These are phyloP conservation scores for Lepiota subincarnata DNA, from an alignment of 768 basidiomycete species.

Conservation along the genomic window DNA sequence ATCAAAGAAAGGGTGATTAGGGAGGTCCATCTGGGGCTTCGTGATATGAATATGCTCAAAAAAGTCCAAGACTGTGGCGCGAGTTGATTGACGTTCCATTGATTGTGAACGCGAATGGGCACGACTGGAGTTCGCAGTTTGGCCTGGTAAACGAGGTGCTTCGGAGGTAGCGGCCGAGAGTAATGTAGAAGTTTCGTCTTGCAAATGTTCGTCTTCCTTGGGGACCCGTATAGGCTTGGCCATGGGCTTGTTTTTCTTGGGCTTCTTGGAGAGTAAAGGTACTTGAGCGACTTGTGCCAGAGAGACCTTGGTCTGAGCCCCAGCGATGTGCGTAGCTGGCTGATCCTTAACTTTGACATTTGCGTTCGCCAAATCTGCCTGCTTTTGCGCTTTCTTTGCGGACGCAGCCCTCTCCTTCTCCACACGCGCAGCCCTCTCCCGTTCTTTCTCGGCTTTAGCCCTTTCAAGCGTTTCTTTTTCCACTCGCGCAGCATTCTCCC, in stretches of 20 bases:
- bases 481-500: slow-evolving; percentile 26
- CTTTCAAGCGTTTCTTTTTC: slow-evolving; percentile 23
- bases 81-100: slow-evolving; percentile 40
- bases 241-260: slow-evolving; percentile 75
- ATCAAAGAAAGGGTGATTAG: slow-evolving; percentile 75
- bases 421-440: slow-evolving; percentile 9
- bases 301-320: slow-evolving; percentile 60
- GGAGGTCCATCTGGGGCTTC: slow-evolving; percentile 60
- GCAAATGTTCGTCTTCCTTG: slow-evolving; percentile 50
- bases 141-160: slow-evolving; percentile 31
- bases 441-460: slow-evolving; percentile 7
- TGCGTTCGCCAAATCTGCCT: slow-evolving; percentile 11
- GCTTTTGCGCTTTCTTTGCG: slow-evolving; percentile 20
- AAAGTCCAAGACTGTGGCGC: slow-evolving; percentile 57
- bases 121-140: slow-evolving; percentile 43
- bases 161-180: slow-evolving; percentile 49
- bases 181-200: slow-evolving; percentile 38
- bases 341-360: slow-evolving; percentile 8
- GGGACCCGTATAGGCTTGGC: slow-evolving; percentile 51
- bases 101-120: slow-evolving; percentile 61
- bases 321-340: slow-evolving; percentile 1
- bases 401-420: slow-evolving; percentile 9
- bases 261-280: slow-evolving; percentile 76
- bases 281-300: slow-evolving; percentile 72
- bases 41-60: slow-evolving; percentile 62